Base-by-base conservation (phyloP, 352 stramenopile genomes). In the Phytophthora fragariaefolia region DNA sequence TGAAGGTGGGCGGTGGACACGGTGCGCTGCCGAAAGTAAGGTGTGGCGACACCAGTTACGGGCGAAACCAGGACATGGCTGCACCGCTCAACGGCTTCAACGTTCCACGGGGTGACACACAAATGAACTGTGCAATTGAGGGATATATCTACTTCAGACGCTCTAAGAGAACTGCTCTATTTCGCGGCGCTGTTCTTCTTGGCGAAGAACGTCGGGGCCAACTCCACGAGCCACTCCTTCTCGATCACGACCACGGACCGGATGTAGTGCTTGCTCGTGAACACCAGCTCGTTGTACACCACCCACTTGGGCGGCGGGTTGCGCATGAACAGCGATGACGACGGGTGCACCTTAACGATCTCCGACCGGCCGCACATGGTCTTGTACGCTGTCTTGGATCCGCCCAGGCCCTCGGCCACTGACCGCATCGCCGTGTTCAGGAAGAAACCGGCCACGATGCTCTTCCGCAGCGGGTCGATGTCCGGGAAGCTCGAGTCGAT, bases 261-360 rank as follows among this genome's bases (percentile, higher is more conserved):
- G 63, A 97, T 93, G 74, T 97, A 97, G 67, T 97, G 89, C 58
- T 96, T 96, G 69, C 87, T 96, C 23, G 91, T 97, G 64, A 94
- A 94, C 58, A 97, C 89, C 38, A 97, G 76, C 66, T 97, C 91
- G 61, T 97, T 95, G 74, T 93, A 96, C 15, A 96, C 77, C 47
- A 96, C 80, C 74, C 78, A 96, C 58, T 96, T 91, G 1, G 87
- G 87, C 34, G 87, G 80, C 17, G 90, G 89, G 57, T 97, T 96
- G 46, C 88, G 88, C 87, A 92, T 93, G 62, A 96, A 96, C 24
- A 97, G 66, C 34, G 85, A 92, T 36, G 89, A 97, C 34, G 88
- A 96, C 27, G 91, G 91, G 50, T 97, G 91, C 50, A 97, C 85
- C 60, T 96, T 94, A 30, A 96, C 87, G 22, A 94, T 82, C 66